phyloP scores from a whole-genome alignment of 176 grass and related monocot species.

The Canna indica region DNA sequence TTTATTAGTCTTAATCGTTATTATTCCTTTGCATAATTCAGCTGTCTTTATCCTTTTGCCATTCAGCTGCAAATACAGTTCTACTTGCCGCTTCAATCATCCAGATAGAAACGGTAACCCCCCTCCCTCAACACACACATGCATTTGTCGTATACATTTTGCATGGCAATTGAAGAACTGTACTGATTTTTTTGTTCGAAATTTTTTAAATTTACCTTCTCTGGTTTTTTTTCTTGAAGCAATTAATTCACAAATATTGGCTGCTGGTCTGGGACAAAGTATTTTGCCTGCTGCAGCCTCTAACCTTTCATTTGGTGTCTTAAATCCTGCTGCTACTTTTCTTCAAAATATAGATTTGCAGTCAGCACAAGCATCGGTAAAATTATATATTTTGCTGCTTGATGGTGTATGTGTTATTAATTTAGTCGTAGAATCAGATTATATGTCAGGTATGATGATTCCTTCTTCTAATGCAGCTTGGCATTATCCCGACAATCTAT shows the following conservation, averaged over 20 bases:
- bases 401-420: slow-evolving; percentile 3
- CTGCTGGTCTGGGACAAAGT: slow-evolving; percentile 32
- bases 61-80: slow-evolving; percentile 80
- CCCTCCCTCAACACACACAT: too few relatives aligned
- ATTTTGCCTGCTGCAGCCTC: slow-evolving; percentile 32
- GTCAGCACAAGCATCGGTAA: slow-evolving; percentile 32
- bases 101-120: slow-evolving; percentile 67
- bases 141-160: slow-evolving; percentile 20
- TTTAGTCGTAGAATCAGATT: not conserved
- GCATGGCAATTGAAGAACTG: not conserved
- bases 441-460: slow-evolving; percentile 19
- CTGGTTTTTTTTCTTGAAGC: slow-evolving; percentile 22
- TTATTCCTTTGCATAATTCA: slow-evolving; percentile 13
- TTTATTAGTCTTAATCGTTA: slow-evolving; percentile 12
- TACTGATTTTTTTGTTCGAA: too few relatives aligned
- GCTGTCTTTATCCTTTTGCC: slow-evolving; percentile 20
- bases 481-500: slow-evolving; percentile 37
- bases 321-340: slow-evolving; percentile 48
- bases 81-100: slow-evolving; percentile 69
- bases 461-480: slow-evolving; percentile 27
- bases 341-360: slow-evolving; percentile 50
- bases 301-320: slow-evolving; percentile 23
- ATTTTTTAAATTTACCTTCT: not conserved
- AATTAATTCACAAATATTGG: slow-evolving; percentile 39
- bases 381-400: not conserved